phyloP scores from a whole-genome alignment of 352 stramenopile species.

The Phytophthora palmivora region DNA sequence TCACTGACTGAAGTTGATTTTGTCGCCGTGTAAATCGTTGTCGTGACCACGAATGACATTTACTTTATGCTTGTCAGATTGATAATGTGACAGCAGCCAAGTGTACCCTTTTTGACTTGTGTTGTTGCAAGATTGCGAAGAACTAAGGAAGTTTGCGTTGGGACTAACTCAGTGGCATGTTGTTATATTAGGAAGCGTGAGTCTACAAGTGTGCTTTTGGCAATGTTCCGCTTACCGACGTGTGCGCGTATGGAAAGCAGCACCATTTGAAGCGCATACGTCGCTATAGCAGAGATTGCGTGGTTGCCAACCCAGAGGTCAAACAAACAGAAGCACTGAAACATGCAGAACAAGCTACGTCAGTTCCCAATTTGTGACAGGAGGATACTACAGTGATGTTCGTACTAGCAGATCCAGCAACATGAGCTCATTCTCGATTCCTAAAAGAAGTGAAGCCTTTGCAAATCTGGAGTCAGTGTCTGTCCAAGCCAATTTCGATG shows the following conservation, averaged over 20 bases:
- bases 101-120: constrained; percentile 7
- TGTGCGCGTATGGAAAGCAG: constrained; percentile 46
- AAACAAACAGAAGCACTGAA: constrained; percentile 72
- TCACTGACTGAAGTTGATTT: constrained; percentile 41
- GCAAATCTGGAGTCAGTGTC: constrained; percentile 66
- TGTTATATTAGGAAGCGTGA: constrained; percentile 72
- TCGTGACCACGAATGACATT: constrained; percentile 32
- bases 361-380: constrained; percentile 5
- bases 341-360: constrained; percentile 8
- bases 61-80: constrained; percentile 28
- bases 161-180: constrained; percentile 2
- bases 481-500: constrained; percentile 11
- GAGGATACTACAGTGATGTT: neutral
- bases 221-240: constrained; percentile 59
- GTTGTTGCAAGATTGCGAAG: neutral
- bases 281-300: constrained; percentile 65
- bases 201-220: constrained; percentile 66
- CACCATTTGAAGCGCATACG: constrained; percentile 60
- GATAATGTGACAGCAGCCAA: constrained; percentile 10
- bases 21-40: constrained; percentile 17
- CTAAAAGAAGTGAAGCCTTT: constrained; percentile 67
- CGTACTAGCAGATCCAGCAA: constrained; percentile 88
- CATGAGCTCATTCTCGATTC: constrained; percentile 89
- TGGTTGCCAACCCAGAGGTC: constrained; percentile 76
- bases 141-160: constrained; percentile 1